A percentile compares a stretch with the other conserved stretches of the same genome.
These are phyloP conservation scores for Plasmodium reichenowi DNA, from an alignment of 169 alveolate species.

Conservation along the genomic window DNA sequence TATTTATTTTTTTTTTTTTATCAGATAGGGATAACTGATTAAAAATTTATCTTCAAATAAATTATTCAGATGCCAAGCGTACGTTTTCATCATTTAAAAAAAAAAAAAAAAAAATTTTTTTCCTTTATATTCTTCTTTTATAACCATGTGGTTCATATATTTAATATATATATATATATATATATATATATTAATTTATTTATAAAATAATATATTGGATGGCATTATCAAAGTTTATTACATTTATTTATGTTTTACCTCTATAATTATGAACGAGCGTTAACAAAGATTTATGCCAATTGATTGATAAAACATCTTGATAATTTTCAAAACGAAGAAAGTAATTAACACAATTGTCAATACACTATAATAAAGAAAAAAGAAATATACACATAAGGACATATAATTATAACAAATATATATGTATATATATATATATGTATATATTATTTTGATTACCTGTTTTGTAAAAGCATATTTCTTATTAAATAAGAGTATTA, in stretches of 20 bases:
- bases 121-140: background rate
- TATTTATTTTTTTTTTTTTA: slow-evolving; percentile 10
- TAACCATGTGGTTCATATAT: background rate
- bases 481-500: slow-evolving; percentile 93
- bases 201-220: too few species aligned
- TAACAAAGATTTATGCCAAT: slow-evolving; percentile 95
- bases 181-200: background rate
- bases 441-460: slow-evolving; percentile 85
- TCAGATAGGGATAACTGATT: slow-evolving; percentile 78
- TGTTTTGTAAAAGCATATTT: slow-evolving; percentile 93
- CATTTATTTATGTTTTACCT: slow-evolving; percentile 51
- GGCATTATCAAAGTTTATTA: too few species aligned
- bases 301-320: slow-evolving; percentile 91
- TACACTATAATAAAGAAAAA: slow-evolving; percentile 67
- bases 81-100: slow-evolving; percentile 52
- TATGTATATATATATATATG: slow-evolving; percentile 44
- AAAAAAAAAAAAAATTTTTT: slow-evolving; percentile 17
- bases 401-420: background rate
- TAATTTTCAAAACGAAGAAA: slow-evolving; percentile 84
- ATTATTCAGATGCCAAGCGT: slow-evolving; percentile 77
- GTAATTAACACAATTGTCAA: slow-evolving; percentile 78
- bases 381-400: background rate
- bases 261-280: slow-evolving; percentile 91
- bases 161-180: background rate
- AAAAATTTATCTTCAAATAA: slow-evolving; percentile 65